Conservation (phyloP, 1,284 basidiomycete species). For the Cystobasidium pallidum region DNA sequence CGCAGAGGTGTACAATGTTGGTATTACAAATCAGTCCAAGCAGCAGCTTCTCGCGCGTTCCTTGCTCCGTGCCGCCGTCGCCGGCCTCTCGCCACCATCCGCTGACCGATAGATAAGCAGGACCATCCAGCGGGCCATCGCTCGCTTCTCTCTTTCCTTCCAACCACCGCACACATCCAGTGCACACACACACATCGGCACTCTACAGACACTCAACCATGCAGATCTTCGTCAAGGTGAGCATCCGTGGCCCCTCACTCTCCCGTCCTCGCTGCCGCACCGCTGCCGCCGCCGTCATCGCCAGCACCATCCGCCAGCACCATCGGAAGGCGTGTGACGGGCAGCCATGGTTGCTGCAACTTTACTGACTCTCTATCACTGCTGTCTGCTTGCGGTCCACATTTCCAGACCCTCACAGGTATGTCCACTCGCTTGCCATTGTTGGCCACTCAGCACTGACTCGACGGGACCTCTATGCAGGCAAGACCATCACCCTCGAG, state of each 20-base stretch:
- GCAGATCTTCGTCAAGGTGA: slow-evolving; percentile 43
- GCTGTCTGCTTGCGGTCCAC: background rate
- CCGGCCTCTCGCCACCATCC: background rate
- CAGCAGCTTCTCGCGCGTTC: too few species aligned
- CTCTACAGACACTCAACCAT: slow-evolving; percentile 4
- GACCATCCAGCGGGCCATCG: background rate
- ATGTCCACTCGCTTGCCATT: background rate
- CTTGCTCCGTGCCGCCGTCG: too few species aligned
- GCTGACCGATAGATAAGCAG: slow-evolving; percentile 7
- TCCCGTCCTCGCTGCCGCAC: slow-evolving; percentile 5
- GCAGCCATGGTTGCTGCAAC: background rate
- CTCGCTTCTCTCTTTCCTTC: slow-evolving; percentile 23
- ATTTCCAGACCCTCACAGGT: slow-evolving; percentile 42
- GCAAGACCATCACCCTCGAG: slow-evolving; percentile 64
- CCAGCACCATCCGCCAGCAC: background rate
- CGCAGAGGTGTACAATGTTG: too few species aligned
- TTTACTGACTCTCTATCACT: background rate
- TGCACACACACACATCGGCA: slow-evolving; percentile 9
- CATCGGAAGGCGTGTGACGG: background rate
- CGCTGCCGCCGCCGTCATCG: background rate
- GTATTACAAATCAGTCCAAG: too few species aligned
- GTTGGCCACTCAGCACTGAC: slow-evolving; percentile 1
- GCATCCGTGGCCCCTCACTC: background rate
- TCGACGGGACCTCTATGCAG: slow-evolving; percentile 45
- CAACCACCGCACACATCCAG: slow-evolving; percentile 20